Evolutionary conservation across 169 alveolate species (phyloP).

Genomic region (Plasmodium inui): DNA sequence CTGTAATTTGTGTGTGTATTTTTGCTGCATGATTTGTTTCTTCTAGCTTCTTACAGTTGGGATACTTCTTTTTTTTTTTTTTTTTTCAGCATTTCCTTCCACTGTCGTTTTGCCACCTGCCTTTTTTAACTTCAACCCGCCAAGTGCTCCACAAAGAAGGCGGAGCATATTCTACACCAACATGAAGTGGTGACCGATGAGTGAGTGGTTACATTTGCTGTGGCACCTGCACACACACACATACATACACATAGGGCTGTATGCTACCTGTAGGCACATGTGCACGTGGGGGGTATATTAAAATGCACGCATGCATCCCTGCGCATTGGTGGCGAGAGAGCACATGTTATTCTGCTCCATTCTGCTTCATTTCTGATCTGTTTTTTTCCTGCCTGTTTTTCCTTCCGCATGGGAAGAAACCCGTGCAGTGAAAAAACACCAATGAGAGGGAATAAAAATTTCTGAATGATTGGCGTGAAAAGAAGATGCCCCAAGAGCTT

Average conservation of each 20-base stretch:
- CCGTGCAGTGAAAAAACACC: not conserved
- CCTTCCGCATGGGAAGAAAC: not conserved
- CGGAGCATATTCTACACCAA: not conserved
- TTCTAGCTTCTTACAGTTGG: not conserved
- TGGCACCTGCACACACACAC: not conserved
- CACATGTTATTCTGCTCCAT: not conserved
- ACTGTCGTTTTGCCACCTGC: not conserved
- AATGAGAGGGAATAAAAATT: not conserved
- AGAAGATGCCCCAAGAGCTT: not conserved
- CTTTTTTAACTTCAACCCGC: not conserved
- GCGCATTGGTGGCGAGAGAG: not conserved
- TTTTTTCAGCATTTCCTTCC: not conserved
- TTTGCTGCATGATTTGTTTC: not conserved
- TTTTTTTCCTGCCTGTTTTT: not conserved
- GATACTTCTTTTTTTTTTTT: not conserved
- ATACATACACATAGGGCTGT: not conserved
- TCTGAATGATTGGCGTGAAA: not conserved
- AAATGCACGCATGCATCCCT: not conserved
- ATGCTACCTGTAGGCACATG: not conserved
- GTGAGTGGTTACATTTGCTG: not conserved
- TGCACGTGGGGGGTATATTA: not conserved
- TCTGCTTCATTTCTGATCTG: not conserved
- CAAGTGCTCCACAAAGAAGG: not conserved
- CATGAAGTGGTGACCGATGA: not conserved
- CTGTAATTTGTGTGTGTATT: conserved; percentile 13